These are phyloP conservation scores for Quercus rubra DNA, from an alignment of 306 rosid species.

Conservation along the genomic window DNA sequence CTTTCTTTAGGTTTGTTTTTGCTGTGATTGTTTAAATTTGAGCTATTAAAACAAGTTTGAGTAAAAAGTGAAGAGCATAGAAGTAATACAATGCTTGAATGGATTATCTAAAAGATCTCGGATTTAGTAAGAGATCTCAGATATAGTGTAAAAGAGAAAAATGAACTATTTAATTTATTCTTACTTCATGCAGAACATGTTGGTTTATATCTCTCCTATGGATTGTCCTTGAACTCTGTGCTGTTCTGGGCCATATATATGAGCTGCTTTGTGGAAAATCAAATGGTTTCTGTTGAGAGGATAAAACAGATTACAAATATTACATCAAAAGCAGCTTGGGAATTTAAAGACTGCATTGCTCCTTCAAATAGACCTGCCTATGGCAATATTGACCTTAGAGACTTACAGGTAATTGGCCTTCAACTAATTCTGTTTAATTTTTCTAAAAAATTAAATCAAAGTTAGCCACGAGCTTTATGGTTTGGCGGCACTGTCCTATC, in stretches of 20 bases:
- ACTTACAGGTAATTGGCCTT: constrained; percentile 53
- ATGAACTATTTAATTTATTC: constrained; percentile 3
- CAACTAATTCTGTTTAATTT: neutral
- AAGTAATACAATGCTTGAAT: too few relatives aligned
- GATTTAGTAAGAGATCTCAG: too few relatives aligned
- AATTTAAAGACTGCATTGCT: constrained; percentile 51
- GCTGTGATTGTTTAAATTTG: too few relatives aligned
- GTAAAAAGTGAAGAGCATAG: too few relatives aligned
- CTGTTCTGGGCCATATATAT: constrained; percentile 70
- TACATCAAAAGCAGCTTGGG: constrained; percentile 75
- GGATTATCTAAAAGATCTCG: too few relatives aligned
- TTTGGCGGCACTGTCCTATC: neutral
- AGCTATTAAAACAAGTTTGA: too few relatives aligned
- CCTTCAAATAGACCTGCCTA: constrained; percentile 79
- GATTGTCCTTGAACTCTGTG: constrained; percentile 65
- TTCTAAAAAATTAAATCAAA: neutral
- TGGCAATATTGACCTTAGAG: constrained; percentile 72
- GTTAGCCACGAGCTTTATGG: too few relatives aligned
- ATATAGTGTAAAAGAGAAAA: too few relatives aligned
- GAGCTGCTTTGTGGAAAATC: constrained; percentile 23
- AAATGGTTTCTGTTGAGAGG: too few relatives aligned
- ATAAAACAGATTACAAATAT: constrained; percentile 24
- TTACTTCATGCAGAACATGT: constrained; percentile 56
- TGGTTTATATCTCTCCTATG: constrained; percentile 84
- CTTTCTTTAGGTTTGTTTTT: too few relatives aligned